Conservation (phyloP, 202 grass and related monocot genomes). For the Panicum hallii region DNA sequence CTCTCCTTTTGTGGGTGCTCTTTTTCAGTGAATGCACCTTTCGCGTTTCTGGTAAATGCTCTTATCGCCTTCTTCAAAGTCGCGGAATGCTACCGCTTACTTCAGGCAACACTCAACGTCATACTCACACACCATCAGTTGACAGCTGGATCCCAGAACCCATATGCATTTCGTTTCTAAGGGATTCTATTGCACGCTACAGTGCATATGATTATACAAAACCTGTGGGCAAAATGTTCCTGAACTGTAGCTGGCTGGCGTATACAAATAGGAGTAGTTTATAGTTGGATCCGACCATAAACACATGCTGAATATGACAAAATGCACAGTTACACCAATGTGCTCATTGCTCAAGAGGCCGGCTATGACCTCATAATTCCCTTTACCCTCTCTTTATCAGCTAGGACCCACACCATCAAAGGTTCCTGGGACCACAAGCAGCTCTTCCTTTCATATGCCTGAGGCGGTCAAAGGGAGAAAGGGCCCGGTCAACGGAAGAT, state of each 20-base stretch:
- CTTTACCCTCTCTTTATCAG: not conserved
- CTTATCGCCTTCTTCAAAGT: not conserved
- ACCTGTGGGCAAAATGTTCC: not conserved
- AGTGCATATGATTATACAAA: not conserved
- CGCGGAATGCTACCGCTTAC: not conserved
- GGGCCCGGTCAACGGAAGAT: not conserved
- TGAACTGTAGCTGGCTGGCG: not conserved
- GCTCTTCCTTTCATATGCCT: constrained; percentile 26
- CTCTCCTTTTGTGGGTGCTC: not conserved
- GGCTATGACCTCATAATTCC: constrained; percentile 38
- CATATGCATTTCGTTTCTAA: not conserved
- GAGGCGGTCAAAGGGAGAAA: constrained; percentile 40
- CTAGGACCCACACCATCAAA: constrained; percentile 14
- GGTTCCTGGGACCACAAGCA: constrained; percentile 15
- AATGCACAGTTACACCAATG: not conserved
- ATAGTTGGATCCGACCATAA: constrained; percentile 6
- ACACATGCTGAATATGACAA: constrained; percentile 20
- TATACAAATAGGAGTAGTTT: not conserved
- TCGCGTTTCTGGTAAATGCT: not conserved
- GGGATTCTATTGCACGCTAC: not conserved
- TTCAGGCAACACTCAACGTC: not conserved
- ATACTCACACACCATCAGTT: not conserved
- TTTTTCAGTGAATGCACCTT: not conserved
- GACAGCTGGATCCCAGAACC: not conserved
- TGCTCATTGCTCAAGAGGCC: not conserved